Conservation (phyloP, 768 basidiomycete genomes). For the Basidioascus undulatus region DNA sequence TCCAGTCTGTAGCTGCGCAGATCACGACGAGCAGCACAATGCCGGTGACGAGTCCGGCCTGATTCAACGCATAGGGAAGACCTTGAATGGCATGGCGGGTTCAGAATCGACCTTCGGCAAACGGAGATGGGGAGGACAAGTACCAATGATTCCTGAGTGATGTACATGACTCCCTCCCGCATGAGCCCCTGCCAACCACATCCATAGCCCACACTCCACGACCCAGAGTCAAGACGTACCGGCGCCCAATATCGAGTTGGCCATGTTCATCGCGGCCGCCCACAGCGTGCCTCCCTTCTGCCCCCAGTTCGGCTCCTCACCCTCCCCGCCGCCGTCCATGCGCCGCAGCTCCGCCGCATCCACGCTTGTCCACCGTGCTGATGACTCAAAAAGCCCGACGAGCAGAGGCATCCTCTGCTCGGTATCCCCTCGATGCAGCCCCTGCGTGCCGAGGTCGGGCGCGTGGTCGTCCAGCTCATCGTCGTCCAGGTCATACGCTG, state of each 20-base stretch:
- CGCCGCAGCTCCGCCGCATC: slow-evolving; percentile 27
- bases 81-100: slow-evolving; percentile 24
- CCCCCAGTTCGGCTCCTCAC: slow-evolving; percentile 9
- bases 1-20: slow-evolving; percentile 84
- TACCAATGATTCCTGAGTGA: slow-evolving; percentile 45
- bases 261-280: slow-evolving; percentile 64
- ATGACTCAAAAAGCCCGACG: slow-evolving; percentile 47
- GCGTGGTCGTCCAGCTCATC: slow-evolving; percentile 47
- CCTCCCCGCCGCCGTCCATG: slow-evolving; percentile 16
- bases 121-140: background rate
- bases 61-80: slow-evolving; percentile 75
- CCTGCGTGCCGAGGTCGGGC: slow-evolving; percentile 16
- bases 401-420: slow-evolving; percentile 45
- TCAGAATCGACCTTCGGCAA: background rate
- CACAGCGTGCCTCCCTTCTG: slow-evolving; percentile 18
- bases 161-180: background rate
- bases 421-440: slow-evolving; percentile 20
- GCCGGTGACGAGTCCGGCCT: slow-evolving; percentile 82
- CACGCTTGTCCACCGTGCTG: slow-evolving; percentile 29
- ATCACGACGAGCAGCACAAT: slow-evolving; percentile 55
- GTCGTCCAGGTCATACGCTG: slow-evolving; percentile 63
- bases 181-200: background rate
- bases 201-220: background rate
- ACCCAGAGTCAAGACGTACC: slow-evolving; percentile 30
- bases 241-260: slow-evolving; percentile 84